Base-by-base conservation (phyloP, 208 protist species). In the Sergeia podlipaevii region DNA sequence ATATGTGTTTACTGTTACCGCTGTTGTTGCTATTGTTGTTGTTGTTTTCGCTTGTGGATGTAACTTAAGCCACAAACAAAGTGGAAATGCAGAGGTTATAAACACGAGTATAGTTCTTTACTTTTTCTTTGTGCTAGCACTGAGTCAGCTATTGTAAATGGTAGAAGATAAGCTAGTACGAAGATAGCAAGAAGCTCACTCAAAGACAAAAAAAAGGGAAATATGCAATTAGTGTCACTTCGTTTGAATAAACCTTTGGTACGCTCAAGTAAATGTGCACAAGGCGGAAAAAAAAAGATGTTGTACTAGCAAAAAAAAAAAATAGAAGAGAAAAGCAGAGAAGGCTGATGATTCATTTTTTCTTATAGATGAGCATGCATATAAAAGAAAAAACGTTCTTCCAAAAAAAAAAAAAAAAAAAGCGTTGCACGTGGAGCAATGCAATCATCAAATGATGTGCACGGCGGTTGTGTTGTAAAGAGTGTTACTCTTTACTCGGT, bases 321-420 rank as follows among this genome's bases (percentile, higher is more conserved):
- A 32, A 51, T 46, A 57, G 59, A 46, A 17, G 1, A 10, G 38
- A 51, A 34, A 38, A 58, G 26, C 57, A 36, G 27, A 58, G 48
- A 59, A 36, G 7, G 27, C 7, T 59, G 30, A 15, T 5, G 51
- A 17, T 60, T 44, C 24, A 44, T 43, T 26, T 26, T 44, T 38
- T 48, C 5, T 21, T 29, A 17, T 53, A 49, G 23, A 33, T 49
- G 39, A 8, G 28, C 17, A 60, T 43, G 11, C 0, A 13, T 52
- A 8, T 56, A 44, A 10, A 29, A 24, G 30, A 54, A 32, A 65
- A 50, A 38, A 44, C 15, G 47, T 6, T 23, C 34, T 6, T 17
- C 2, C 5, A 10, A 49, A 11, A 27, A 38, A 53, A 43, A 39
- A 63, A 21, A 51, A 41, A 55, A 50, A 52, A 41, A 32, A 53